Base-by-base conservation (phyloP, 169 alveolate genomes). In the Cryptosporidium bovis region DNA sequence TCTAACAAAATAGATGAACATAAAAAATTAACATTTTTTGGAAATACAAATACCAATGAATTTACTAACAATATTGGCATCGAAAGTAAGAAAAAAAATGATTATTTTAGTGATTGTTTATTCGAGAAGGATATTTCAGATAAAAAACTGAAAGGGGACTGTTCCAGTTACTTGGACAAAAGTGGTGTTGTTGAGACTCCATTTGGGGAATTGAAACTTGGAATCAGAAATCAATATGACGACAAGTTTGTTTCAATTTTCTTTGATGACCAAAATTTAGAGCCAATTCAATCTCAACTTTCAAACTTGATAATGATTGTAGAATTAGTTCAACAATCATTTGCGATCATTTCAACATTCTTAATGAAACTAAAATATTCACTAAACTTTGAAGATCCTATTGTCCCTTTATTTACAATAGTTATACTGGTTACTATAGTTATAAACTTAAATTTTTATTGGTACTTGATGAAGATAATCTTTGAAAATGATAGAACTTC, bases 181-280 rank as follows among this genome's bases (percentile, higher is more conserved):
- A 56, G 69, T 55, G 87, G 87, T 2, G 64, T 77, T 18, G 87
- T 77, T 7, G 77, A 77, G n/a, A 77, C 87, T 27, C 87, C 87
- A 46, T 77, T 77, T 62, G 87, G 87, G 33, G 87, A 56, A 34
- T 53, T 77, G 18, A 77, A 60, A 40, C 12, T 77, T n/a, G 87
- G 87, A 12, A 40, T 77, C 27, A 40, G 77, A 60, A 62, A 40
- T 36, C 87, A 65, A 20, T 77, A 62, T 44, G 64, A 77, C 29
- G 69, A 77, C 24, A 77, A 77, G 51, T 31, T 77, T 60, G 87
- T 56, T 6, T 77, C 87, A 13, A 77, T 77, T 1, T 77, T 77
- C 31, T 77, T 77, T 62, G 87, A 77, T 60, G 87, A 77, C 64
- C 77, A 77, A 60, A 62, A 56, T 58, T 24, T 77, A 13, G 87